Base-by-base conservation (phyloP, 371 early-diverging fungal species). In the Nosema granulosis region DNA sequence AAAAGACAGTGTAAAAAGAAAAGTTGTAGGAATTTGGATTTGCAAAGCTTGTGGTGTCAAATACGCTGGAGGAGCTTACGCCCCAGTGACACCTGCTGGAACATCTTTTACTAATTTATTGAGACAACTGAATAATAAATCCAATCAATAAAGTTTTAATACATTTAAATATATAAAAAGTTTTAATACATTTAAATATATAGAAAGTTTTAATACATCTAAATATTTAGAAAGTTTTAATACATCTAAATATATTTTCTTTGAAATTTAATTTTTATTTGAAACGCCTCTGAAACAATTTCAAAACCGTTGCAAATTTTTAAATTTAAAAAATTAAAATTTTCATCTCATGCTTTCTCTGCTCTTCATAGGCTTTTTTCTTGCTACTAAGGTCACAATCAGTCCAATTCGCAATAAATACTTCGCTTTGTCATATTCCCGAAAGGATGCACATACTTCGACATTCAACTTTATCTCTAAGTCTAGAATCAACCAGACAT, bases 61-160 rank as follows among this genome's bases (percentile, higher is more conserved):
- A 83, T 87, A 96, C 86, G 97, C 97, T 80, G 99, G 99, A 83
- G 99, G 98, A 84, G 97, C 99, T 80, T 98, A 94, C 92, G 91
- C 92, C 69, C 90, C 95, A 79, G 90, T 32, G 38, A 82, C 79
- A 37, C 75, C 81, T 43, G 78, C 83, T 12, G 83, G 81, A 69
- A 66, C 70, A 68, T 74, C 75, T 62, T 80, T 79, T 34, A 80
- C 72, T 65, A 76, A 67, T 58, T 59, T 75, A 59, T 24, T 59
- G 28, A 75, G 59, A 57, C 75, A 75, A 38, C 11, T 37, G 29
- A 71, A 74, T 16, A 43, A 43, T 16, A 43, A 43, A 43, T 9
- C 43, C 16, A 43, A 43, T 16, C 43, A 43, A 43, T 43, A 43
- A 43, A 43, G 16, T 9, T 43, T 43, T 43, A 9, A 43, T 9